A percentile compares a stretch with the other conserved stretches of the same genome.
Conservation (phyloP, 176 grass and related monocot genomes). For the Aegilops sharonensis region DNA sequence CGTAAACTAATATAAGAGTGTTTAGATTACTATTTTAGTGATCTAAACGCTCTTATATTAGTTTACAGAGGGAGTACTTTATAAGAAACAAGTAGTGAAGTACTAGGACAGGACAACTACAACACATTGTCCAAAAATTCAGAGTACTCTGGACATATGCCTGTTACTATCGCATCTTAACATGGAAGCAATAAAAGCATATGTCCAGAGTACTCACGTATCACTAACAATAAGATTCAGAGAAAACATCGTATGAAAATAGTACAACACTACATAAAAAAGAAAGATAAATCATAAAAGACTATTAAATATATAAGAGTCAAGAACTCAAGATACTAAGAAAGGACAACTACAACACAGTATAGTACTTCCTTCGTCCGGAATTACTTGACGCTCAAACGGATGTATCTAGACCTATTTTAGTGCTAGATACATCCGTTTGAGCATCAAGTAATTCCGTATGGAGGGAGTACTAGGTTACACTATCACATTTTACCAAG, state of each 20-base stretch:
- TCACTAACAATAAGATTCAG: neutral
- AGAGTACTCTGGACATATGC: too few relatives aligned
- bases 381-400: too few relatives aligned
- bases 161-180: neutral
- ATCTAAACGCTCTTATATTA: too few relatives aligned
- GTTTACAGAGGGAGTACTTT: neutral
- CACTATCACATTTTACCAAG: neutral
- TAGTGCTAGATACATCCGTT: too few relatives aligned
- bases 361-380: neutral
- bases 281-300: neutral
- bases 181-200: neutral
- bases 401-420: too few relatives aligned
- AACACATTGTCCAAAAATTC: neutral
- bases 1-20: too few relatives aligned
- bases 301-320: neutral
- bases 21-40: too few relatives aligned
- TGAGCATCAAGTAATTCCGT: too few relatives aligned
- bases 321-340: neutral
- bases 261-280: neutral
- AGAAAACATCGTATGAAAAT: neutral
- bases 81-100: neutral
- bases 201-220: neutral
- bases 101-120: neutral
- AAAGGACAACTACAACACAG: neutral
- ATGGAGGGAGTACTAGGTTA: neutral